Evolutionary conservation across 495 filamentous ascomycete genomes (phyloP).

Genomic region (Neurospora tetrasperma): DNA sequence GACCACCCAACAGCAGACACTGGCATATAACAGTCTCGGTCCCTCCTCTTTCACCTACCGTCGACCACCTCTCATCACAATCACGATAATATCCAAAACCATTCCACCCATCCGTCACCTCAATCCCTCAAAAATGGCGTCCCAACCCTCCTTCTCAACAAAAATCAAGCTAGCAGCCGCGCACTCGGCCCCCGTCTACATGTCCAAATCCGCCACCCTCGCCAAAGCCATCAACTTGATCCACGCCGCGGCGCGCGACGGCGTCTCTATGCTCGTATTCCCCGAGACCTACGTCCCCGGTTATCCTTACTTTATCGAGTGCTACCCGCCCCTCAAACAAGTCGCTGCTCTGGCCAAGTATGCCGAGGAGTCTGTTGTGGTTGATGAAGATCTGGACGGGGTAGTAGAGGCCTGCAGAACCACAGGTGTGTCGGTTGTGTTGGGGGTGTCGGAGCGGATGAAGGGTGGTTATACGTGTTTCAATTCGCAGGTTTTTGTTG

Average conservation of each 20-base stretch:
- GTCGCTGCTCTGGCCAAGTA: conserved; percentile 19
- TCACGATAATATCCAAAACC: neutral
- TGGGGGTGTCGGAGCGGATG: conserved; percentile 33
- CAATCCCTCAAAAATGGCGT: neutral
- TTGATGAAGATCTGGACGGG: conserved; percentile 20
- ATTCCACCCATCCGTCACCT: neutral
- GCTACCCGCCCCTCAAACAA: conserved; percentile 21
- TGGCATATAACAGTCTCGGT: neutral
- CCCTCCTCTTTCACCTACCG: neutral
- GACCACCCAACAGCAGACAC: neutral
- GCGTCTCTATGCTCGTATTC: conserved; percentile 24
- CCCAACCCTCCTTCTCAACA: conserved; percentile 4
- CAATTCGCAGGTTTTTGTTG: conserved; percentile 34
- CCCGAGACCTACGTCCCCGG: conserved; percentile 29
- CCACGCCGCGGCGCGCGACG: conserved; percentile 15
- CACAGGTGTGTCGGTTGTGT: conserved; percentile 20
- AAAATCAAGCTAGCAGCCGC: conserved; percentile 25
- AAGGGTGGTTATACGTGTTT: conserved; percentile 28
- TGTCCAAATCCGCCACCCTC: conserved; percentile 25
- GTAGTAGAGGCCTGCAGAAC: conserved; percentile 26
- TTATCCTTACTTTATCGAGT: conserved; percentile 27
- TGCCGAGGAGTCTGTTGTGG: conserved; percentile 26
- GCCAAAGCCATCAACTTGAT: conserved; percentile 21
- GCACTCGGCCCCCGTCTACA: conserved; percentile 28
- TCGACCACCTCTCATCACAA: neutral